Evolutionary conservation across 2,329 filamentous ascomycete species (phyloP), one percentile per base, ranked within the genome.

Genomic region (Davidsoniella neocaledoniae): DNA sequence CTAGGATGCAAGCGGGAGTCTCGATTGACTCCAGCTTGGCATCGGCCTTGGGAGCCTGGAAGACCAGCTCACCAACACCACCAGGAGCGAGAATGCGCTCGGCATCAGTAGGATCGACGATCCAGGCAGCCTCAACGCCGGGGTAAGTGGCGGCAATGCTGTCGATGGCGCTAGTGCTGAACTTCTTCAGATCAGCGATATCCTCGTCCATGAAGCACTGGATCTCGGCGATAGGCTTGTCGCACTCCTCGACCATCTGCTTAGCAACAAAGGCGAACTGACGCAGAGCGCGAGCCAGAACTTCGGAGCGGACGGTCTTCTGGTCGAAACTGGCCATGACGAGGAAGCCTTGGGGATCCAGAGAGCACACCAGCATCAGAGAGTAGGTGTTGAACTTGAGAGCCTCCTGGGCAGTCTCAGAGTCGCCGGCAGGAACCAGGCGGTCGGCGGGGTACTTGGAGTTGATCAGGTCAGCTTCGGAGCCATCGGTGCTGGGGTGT

Each of bases 291-390:
- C 67, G 65, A 56, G 77, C 64, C 63, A 79, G 74, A 16, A 70
- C 67, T 21, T 64, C 61, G 29, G 63, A 66, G 16, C 65, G 64
- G 16, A 82, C 70, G 0, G 72, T 69, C n/a, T 72, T 71, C 19
- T 76, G 76, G 57, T 83, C 77, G 56, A 81, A 81, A 56, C 77
- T 79, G 0, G 77, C 76, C 64, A 77, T 78, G 50, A 78, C 65
- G 14, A 72, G 61, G 57, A 81, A 74, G 1, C 72, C 70, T 53
- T 68, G 65, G 2, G 70, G 65, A 36, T 75, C 70, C 5, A 81
- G 63, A 3, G 73, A 77, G 59, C 77, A 82, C 40, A 81, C 77
- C 17, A 82, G 63, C 66, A 82, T 81, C 29, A 83, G 69, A 1
- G 76, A 71, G 57, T 81, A 80, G 0, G 69, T 72, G 58, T 72